Percentiles rank a stretch among this genome's conserved stretches.
These are phyloP conservation scores for Fraxinus sp. DNA, from an alignment of 305 asterid species.

Conservation along the genomic window DNA sequence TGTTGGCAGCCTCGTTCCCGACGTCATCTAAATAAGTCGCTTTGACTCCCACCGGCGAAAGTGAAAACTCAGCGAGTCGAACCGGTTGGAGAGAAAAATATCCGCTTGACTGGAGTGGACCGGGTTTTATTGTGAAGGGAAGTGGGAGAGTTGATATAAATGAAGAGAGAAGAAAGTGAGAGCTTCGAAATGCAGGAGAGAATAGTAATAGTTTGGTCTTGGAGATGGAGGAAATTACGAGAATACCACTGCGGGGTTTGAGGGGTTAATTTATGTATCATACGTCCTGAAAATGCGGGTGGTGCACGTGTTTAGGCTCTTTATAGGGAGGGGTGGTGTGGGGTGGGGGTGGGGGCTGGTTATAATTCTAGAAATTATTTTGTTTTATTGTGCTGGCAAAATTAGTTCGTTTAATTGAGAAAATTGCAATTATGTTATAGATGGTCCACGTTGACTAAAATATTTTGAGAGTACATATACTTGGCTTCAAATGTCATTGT, in stretches of 20 bases:
- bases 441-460: not conserved
- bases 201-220: conserved; percentile 28
- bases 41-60: conserved; percentile 10
- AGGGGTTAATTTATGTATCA: not conserved
- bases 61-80: not conserved
- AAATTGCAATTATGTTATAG: not conserved
- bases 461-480: no score
- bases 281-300: conserved; percentile 54
- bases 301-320: conserved; percentile 59
- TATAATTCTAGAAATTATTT: conserved; percentile 12
- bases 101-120: conserved; percentile 17
- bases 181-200: conserved; percentile 22
- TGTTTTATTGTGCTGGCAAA: not conserved
- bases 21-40: conserved; percentile 55
- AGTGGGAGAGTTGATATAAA: conserved; percentile 8
- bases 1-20: conserved; percentile 77
- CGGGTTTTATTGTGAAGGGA: conserved; percentile 23
- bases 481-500: not conserved
- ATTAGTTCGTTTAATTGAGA: not conserved
- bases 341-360: not conserved
- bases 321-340: conserved; percentile 24
- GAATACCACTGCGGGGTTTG: conserved; percentile 37
- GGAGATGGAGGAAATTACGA: conserved; percentile 26
- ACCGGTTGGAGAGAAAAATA: not conserved
- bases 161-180: conserved; percentile 4